Evolutionary conservation across 257 asterid genomes (phyloP).

Genomic region (Penstemon eatonii): DNA sequence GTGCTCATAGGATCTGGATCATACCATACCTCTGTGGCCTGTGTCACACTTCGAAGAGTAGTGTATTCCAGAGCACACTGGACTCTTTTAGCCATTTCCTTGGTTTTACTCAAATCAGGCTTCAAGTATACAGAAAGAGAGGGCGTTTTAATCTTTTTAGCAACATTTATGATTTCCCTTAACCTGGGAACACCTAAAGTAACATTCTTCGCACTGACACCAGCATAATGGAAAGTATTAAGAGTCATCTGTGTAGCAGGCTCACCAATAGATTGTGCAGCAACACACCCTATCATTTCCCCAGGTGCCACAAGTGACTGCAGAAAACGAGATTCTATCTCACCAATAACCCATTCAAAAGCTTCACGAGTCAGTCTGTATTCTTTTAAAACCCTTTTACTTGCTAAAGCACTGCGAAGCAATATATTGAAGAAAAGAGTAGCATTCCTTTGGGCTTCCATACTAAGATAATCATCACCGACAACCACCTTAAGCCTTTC

Average conservation of each 20-base stretch:
- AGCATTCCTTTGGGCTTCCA: conserved; percentile 97
- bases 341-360: conserved; percentile 98
- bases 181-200: conserved; percentile 98
- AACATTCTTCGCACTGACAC: conserved; percentile 99
- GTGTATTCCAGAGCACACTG: conserved; percentile 98
- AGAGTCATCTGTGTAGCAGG: conserved; percentile 99
- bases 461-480: conserved; percentile 96
- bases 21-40: conserved; percentile 99
- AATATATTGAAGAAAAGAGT: conserved; percentile 94
- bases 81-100: conserved; percentile 92
- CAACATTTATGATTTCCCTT: conserved; percentile 98
- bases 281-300: conserved; percentile 99
- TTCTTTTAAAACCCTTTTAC: conserved; percentile 93
- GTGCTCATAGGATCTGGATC: conserved; percentile 98
- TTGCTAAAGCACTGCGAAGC: conserved; percentile 94
- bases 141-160: conserved; percentile 95
- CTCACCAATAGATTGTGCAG: conserved; percentile 98
- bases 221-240: conserved; percentile 97
- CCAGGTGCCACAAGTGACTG: conserved; percentile 99
- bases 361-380: conserved; percentile 93
- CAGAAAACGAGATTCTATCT: conserved; percentile 93
- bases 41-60: conserved; percentile 93
- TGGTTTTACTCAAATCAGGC: conserved; percentile 70
- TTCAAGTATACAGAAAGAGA: conserved; percentile 92
- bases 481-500: conserved; percentile 99